Percentiles rank a stretch among this genome's conserved stretches.
Conservation (phyloP, 768 basidiomycete species). For the Pisolithus orientalis region DNA sequence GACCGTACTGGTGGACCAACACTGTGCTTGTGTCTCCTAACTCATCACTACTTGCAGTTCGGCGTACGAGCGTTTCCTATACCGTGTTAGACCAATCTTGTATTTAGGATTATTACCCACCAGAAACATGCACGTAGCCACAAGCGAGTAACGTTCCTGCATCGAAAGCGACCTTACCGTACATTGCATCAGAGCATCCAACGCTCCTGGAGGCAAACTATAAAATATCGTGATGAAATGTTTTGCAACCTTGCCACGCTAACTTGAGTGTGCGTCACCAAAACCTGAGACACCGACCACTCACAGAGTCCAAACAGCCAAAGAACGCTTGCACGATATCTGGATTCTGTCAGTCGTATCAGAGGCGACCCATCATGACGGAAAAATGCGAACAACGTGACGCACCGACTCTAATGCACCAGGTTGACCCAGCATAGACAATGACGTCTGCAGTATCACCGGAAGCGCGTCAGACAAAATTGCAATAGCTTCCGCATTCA, state of each 20-base stretch:
- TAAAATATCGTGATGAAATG: slow-evolving; percentile 59
- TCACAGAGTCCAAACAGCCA: slow-evolving; percentile 68
- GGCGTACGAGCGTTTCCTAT: slow-evolving; percentile 59
- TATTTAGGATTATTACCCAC: slow-evolving; percentile 38
- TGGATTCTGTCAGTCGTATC: slow-evolving; percentile 55
- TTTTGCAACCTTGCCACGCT: slow-evolving; percentile 35
- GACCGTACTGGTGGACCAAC: slow-evolving; percentile 51
- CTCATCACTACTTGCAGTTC: slow-evolving; percentile 57
- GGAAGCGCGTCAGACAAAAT: slow-evolving; percentile 53
- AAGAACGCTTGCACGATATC: slow-evolving; percentile 91
- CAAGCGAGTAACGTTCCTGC: slow-evolving; percentile 82
- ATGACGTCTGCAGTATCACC: slow-evolving; percentile 50
- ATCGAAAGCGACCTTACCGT: slow-evolving; percentile 59
- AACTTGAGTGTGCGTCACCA: not conserved
- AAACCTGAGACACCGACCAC: slow-evolving; percentile 14
- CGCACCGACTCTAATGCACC: slow-evolving; percentile 69
- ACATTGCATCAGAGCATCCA: slow-evolving; percentile 66
- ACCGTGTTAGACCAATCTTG: not conserved
- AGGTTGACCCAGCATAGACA: slow-evolving; percentile 46
- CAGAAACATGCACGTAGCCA: slow-evolving; percentile 75
- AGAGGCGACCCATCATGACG: not conserved
- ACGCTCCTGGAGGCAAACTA: slow-evolving; percentile 52
- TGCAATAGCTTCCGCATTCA: slow-evolving; percentile 47
- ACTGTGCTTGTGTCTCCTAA: slow-evolving; percentile 50
- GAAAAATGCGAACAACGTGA: slow-evolving; percentile 1